phyloP scores from a whole-genome alignment of 1,284 basidiomycete genomes.

The Cutaneotrichosporon sp. region DNA sequence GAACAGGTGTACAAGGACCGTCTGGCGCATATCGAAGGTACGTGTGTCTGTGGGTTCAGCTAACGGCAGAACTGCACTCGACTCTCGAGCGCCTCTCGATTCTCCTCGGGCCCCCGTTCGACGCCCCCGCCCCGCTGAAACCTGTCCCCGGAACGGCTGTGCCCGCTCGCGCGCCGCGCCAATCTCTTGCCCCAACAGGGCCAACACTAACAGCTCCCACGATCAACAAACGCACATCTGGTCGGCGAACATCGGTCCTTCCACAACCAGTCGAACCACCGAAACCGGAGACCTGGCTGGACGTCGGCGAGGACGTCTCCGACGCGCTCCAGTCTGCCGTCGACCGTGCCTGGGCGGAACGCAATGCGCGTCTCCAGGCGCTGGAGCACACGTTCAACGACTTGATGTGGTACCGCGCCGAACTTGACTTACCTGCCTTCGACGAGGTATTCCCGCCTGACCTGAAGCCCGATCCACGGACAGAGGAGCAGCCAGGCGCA shows the following conservation, averaged over 20 bases:
- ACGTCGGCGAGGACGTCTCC: conserved; percentile 36
- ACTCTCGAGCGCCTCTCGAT: conserved; percentile 26
- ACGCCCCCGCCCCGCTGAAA: conserved; percentile 31
- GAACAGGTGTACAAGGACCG: conserved; percentile 38
- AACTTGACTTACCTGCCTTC: conserved; percentile 37
- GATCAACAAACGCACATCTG: conserved; percentile 13
- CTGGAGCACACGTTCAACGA: conserved; percentile 38
- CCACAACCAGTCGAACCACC: not conserved
- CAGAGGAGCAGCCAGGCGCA: conserved; percentile 32
- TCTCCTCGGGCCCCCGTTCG: conserved; percentile 41
- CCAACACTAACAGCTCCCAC: conserved; percentile 11
- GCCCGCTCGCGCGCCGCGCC: not conserved
- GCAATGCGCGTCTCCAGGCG: conserved; percentile 28
- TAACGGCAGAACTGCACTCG: conserved; percentile 14
- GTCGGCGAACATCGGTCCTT: conserved; percentile 1
- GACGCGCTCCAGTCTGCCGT: conserved; percentile 29
- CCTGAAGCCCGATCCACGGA: conserved; percentile 24
- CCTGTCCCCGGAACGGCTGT: conserved; percentile 25
- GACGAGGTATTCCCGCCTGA: conserved; percentile 27
- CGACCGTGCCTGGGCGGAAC: conserved; percentile 30
- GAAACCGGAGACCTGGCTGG: conserved; percentile 23
- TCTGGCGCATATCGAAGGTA: conserved; percentile 31
- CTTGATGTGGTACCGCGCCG: conserved; percentile 40
- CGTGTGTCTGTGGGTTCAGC: not conserved
- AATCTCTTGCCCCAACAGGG: not conserved